Conservation (phyloP, 345 rosid genomes). For the Melaleuca quinquenervia region DNA sequence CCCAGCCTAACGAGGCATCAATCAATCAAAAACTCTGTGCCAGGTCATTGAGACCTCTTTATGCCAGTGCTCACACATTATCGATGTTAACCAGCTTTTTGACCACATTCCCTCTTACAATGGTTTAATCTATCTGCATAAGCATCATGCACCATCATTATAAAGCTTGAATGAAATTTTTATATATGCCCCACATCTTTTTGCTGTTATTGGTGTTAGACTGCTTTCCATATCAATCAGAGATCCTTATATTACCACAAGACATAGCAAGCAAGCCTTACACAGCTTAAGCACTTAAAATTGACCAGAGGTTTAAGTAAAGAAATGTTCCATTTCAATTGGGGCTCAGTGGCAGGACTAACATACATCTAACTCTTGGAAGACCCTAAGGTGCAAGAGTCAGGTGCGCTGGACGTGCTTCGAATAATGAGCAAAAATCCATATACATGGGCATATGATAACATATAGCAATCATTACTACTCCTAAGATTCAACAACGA, state of each 20-base stretch:
- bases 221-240: neutral
- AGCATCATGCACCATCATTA: neutral
- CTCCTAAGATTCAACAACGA: neutral
- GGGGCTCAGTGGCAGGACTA: neutral
- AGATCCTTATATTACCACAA: neutral
- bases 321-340: neutral
- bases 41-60: neutral
- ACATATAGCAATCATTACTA: neutral
- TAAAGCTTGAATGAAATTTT: neutral
- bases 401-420: neutral
- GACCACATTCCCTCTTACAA: neutral
- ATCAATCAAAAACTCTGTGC: neutral
- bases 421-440: neutral
- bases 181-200: neutral
- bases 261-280: neutral
- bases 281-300: neutral
- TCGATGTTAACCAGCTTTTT: neutral
- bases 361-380: neutral
- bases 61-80: neutral
- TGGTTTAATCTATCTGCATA: neutral
- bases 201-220: neutral
- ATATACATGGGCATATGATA: neutral
- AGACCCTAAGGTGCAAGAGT: neutral
- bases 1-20: neutral
- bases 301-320: neutral